A percentile compares a stretch with the other conserved stretches of the same genome.
These are phyloP conservation scores for Asterella californica DNA, from an alignment of 225 moss, liverwort and hornwort genomes.

Conservation along the genomic window DNA sequence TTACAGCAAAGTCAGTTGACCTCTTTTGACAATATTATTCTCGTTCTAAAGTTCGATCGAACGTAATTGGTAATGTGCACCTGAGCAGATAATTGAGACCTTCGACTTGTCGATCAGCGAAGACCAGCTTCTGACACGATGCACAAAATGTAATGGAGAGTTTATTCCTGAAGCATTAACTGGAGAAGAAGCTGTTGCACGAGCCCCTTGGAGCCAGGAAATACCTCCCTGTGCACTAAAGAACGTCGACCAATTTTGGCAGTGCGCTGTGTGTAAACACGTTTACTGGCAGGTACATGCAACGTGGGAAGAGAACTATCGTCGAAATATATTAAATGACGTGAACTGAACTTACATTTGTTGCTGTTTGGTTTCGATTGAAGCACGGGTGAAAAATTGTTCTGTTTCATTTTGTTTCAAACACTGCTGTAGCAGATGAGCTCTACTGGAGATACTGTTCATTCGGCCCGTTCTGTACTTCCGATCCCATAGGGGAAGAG, in stretches of 20 bases:
- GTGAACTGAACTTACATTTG: not conserved
- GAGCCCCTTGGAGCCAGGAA: constrained; percentile 63
- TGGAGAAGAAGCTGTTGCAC: constrained; percentile 64
- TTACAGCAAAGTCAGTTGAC: not conserved
- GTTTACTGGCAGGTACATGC: constrained; percentile 89
- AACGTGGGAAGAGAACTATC: constrained; percentile 27
- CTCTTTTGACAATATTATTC: not conserved
- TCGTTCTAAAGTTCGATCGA: not conserved
- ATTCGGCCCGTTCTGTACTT: not conserved
- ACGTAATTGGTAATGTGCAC: not conserved
- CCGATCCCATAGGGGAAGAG: not conserved
- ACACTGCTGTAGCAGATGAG: not conserved
- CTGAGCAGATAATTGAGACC: constrained; percentile 56
- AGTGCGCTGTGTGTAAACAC: constrained; percentile 76
- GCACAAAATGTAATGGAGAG: constrained; percentile 94
- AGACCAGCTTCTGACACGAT: constrained; percentile 82
- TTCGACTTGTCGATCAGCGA: constrained; percentile 71
- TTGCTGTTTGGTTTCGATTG: not conserved
- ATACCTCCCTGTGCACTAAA: constrained; percentile 70
- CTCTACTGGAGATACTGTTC: not conserved
- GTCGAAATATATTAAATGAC: constrained; percentile 6
- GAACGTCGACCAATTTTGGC: constrained; percentile 72
- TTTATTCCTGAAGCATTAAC: constrained; percentile 58
- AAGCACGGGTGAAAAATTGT: not conserved
- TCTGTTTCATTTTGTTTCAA: not conserved